These are phyloP conservation scores for Myriangium duriaei DNA, from an alignment of 2,329 filamentous ascomycete genomes.

Conservation along the genomic window DNA sequence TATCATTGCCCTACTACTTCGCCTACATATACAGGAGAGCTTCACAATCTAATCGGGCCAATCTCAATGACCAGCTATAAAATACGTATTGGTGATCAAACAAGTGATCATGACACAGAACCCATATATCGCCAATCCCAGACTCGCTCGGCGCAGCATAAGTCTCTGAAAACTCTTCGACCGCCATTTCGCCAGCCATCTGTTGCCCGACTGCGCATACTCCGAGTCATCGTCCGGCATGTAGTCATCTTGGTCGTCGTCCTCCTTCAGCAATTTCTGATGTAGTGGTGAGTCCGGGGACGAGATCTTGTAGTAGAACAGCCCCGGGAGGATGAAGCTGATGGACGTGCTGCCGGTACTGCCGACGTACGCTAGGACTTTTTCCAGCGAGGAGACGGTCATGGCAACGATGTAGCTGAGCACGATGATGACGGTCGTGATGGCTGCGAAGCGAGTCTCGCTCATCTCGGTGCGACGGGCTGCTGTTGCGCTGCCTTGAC, in stretches of 20 bases:
- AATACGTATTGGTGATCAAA: constrained; percentile 73
- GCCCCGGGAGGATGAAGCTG: constrained; percentile 86
- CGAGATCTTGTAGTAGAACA: constrained; percentile 98
- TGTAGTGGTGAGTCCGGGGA: constrained; percentile 77
- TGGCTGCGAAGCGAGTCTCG: constrained; percentile 75
- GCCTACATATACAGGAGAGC: too few species aligned
- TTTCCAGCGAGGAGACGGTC: constrained; percentile 78
- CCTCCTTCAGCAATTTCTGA: constrained; percentile 77
- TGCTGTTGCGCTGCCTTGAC: constrained; percentile 6
- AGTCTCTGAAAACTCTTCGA: constrained; percentile 46
- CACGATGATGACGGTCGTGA: constrained; percentile 77
- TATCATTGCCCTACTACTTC: constrained; percentile 3
- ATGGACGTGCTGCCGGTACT: constrained; percentile 91
- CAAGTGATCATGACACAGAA: constrained; percentile 81
- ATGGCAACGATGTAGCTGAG: constrained; percentile 79
- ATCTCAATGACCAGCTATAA: constrained; percentile 52
- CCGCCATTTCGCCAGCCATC: constrained; percentile 24
- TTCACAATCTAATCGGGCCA: too few species aligned
- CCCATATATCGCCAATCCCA: constrained; percentile 73
- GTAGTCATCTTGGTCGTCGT: constrained; percentile 66
- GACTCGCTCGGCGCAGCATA: constrained; percentile 56
- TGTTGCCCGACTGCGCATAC: constrained; percentile 24
- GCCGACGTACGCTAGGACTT: constrained; percentile 88
- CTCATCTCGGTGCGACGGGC: constrained; percentile 48
- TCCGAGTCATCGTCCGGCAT: constrained; percentile 28